Evolutionary conservation across 352 stramenopile species (phyloP).

Genomic region (Peronospora tabacina): DNA sequence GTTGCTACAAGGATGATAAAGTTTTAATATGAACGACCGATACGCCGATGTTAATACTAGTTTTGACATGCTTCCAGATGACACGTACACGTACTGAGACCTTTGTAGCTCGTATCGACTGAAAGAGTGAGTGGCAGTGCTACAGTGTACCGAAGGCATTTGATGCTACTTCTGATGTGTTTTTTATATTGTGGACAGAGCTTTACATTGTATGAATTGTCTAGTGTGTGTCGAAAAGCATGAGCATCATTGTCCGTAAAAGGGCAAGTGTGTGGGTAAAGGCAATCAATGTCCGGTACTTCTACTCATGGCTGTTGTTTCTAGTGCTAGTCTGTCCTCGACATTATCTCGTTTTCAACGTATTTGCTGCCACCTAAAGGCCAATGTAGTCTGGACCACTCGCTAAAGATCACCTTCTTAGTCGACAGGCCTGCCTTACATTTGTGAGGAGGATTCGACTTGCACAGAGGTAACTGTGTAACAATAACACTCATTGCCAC

Average conservation of each 20-base stretch:
- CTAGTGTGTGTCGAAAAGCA: conserved; percentile 82
- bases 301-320: conserved; percentile 80
- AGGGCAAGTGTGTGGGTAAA: conserved; percentile 84
- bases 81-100: conserved; percentile 73
- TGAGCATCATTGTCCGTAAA: conserved; percentile 92
- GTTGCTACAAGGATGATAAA: background rate
- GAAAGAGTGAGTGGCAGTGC: conserved; percentile 36
- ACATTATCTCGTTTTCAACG: conserved; percentile 83
- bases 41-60: conserved; percentile 8
- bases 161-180: no score
- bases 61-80: conserved; percentile 32
- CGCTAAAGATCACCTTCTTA: conserved; percentile 26
- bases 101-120: conserved; percentile 73
- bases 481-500: background rate
- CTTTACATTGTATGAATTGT: conserved; percentile 83
- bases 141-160: no score
- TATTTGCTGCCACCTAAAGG: conserved; percentile 70
- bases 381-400: conserved; percentile 28
- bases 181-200: conserved; percentile 21
- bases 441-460: conserved; percentile 16
- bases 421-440: conserved; percentile 4
- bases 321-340: conserved; percentile 83
- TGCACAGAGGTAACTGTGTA: no score
- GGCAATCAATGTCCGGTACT: conserved; percentile 73
- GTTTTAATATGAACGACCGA: background rate